phyloP scores from a whole-genome alignment of 805 yeast species.

The Clavispora fructus region DNA sequence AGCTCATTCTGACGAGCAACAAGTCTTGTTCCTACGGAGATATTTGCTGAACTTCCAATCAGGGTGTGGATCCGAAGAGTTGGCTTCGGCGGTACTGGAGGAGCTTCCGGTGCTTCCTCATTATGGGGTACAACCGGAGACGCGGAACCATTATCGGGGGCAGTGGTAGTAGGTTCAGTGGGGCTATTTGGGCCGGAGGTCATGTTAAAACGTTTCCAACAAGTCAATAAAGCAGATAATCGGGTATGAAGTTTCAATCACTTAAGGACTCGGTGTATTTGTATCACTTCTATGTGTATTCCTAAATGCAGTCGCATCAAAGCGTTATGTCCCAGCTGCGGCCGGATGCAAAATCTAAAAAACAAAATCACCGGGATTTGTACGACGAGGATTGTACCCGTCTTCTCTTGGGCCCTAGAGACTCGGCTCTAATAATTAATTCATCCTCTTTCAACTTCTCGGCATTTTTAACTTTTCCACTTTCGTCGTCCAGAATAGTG shows the following conservation, averaged over 20 bases:
- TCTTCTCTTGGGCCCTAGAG: not conserved
- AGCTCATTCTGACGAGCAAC: constrained; percentile 9
- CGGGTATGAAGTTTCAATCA: not conserved
- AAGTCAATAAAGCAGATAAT: not conserved
- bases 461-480: not conserved
- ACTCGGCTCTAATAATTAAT: not conserved
- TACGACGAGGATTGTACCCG: not conserved
- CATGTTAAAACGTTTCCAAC: not conserved
- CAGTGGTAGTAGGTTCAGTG: not conserved
- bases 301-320: not conserved
- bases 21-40: constrained; percentile 8
- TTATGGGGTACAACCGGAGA: not conserved
- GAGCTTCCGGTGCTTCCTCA: constrained; percentile 1
- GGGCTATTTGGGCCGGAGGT: not conserved
- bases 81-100: constrained; percentile 8
- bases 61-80: not conserved
- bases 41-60: not conserved
- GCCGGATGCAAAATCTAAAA: not conserved
- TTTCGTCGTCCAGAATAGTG: not conserved
- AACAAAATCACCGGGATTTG: not conserved
- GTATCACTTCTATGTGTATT: not conserved
- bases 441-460: not conserved
- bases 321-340: not conserved
- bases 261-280: not conserved
- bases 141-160: not conserved